These are phyloP conservation scores for Wickerhamiella vanderwaltii DNA, from an alignment of 805 yeast genomes.

Conservation along the genomic window DNA sequence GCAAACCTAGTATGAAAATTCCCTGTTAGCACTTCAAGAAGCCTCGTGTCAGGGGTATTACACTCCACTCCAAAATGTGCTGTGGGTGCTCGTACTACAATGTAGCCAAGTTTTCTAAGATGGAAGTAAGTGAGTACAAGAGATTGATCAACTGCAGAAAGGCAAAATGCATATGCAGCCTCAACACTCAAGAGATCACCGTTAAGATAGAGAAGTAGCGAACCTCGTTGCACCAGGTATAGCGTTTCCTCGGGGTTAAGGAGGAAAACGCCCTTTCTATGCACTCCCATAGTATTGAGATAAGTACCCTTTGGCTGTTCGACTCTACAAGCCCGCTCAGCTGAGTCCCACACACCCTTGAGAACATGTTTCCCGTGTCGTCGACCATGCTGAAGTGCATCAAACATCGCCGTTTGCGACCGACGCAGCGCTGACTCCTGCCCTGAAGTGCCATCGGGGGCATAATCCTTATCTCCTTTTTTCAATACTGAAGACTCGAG, in stretches of 20 bases:
- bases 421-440: constrained; percentile 39
- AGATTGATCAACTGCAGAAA: constrained; percentile 14
- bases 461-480: constrained; percentile 77
- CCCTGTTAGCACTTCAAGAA: not conserved
- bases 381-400: constrained; percentile 38
- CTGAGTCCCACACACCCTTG: constrained; percentile 38
- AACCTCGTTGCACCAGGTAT: constrained; percentile 74
- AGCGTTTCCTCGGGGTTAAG: constrained; percentile 57
- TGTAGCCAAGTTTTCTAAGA: constrained; percentile 66
- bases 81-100: constrained; percentile 32
- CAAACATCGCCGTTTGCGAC: constrained; percentile 60
- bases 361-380: constrained; percentile 37
- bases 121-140: constrained; percentile 49
- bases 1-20: constrained; percentile 13
- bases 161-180: constrained; percentile 45
- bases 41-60: not conserved
- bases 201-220: constrained; percentile 33
- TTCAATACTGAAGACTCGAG: constrained; percentile 28
- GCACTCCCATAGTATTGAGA: constrained; percentile 58
- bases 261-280: constrained; percentile 40
- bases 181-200: constrained; percentile 44
- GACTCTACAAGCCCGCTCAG: constrained; percentile 29
- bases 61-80: not conserved
- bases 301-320: constrained; percentile 57
- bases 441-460: constrained; percentile 57